These are phyloP conservation scores for Miscanthus sacchariflorus DNA, from an alignment of 202 grass and related monocot species.

Conservation along the genomic window DNA sequence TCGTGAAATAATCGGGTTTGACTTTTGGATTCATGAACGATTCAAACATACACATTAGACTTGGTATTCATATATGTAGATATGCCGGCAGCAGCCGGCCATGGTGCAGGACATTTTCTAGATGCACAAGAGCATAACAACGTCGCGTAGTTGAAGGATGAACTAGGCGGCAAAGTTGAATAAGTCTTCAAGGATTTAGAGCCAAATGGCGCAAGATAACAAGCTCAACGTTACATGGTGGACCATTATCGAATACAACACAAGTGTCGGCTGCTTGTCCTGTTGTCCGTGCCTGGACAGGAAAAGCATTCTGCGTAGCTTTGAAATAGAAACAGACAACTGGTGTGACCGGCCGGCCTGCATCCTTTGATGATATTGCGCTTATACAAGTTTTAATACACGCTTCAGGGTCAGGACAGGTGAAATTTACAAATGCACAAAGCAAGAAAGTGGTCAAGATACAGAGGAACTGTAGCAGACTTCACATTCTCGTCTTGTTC, in stretches of 20 bases:
- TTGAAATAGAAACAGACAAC: background rate
- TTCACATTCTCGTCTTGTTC: background rate
- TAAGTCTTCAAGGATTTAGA: background rate
- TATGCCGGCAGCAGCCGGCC: background rate
- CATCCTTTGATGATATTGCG: background rate
- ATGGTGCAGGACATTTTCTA: background rate
- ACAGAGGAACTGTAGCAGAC: background rate
- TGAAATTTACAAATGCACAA: background rate
- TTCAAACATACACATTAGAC: background rate
- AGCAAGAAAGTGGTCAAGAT: background rate
- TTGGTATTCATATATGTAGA: background rate
- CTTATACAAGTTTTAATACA: background rate
- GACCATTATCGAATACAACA: background rate
- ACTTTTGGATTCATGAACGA: background rate
- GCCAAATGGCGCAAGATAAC: background rate
- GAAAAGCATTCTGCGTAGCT: conserved; percentile 6
- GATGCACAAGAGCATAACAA: background rate
- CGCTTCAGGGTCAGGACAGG: background rate
- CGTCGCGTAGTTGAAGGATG: background rate
- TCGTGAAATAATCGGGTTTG: background rate
- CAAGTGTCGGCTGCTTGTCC: background rate
- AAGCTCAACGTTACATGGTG: background rate
- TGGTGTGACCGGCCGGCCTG: background rate
- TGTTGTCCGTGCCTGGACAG: background rate
- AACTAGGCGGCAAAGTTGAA: background rate